phyloP scores from a whole-genome alignment of 2,329 filamentous ascomycete species.

The Dothideomycetes sp. region DNA sequence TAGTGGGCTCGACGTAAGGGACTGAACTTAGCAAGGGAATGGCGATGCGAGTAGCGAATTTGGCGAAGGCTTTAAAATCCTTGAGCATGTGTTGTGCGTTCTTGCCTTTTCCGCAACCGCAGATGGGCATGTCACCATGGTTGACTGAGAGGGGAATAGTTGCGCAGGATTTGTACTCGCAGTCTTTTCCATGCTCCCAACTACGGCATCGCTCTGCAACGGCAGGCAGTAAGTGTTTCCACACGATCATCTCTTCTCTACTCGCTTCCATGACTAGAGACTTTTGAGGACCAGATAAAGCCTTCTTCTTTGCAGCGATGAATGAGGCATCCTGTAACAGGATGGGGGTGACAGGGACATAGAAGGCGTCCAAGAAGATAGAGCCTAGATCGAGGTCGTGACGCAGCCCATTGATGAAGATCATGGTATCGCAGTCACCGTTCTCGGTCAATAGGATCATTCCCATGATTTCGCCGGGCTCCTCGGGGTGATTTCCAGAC shows the following conservation, averaged over 20 bases:
- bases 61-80: background rate
- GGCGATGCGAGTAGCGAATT: constrained; percentile 11
- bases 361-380: constrained; percentile 27
- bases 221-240: constrained; percentile 27
- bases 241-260: constrained; percentile 23
- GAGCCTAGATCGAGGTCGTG: constrained; percentile 27
- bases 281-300: background rate
- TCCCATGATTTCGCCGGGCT: background rate
- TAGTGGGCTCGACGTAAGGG: constrained; percentile 5
- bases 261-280: background rate
- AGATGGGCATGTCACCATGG: constrained; percentile 18
- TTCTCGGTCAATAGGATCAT: background rate
- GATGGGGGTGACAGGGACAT: constrained; percentile 22
- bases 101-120: constrained; percentile 27
- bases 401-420: constrained; percentile 23
- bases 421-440: constrained; percentile 15
- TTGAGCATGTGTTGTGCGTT: background rate
- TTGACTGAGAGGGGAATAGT: constrained; percentile 21
- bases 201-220: constrained; percentile 31
- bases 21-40: constrained; percentile 6
- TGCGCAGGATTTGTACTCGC: constrained; percentile 22
- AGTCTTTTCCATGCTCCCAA: constrained; percentile 29
- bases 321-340: constrained; percentile 10
- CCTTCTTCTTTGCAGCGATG: background rate
- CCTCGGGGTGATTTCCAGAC: background rate